Conservation (phyloP, 2,329 filamentous ascomycete genomes). For the Colletotrichum liaoningense region DNA sequence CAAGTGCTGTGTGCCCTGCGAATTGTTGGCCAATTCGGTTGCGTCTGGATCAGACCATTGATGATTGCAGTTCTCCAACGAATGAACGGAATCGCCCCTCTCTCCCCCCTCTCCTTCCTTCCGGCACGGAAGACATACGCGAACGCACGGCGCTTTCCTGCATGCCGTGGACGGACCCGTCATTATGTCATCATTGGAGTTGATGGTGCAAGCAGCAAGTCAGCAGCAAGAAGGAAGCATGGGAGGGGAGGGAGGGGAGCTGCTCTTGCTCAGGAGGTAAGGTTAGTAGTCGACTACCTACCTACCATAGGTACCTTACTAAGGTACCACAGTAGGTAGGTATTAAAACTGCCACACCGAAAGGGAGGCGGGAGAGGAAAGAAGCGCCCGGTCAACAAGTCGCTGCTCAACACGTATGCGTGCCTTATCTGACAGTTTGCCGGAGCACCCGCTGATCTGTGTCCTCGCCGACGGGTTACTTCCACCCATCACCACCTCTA, state of each 20-base stretch:
- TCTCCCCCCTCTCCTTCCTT: not conserved
- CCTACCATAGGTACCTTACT: no score
- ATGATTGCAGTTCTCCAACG: not conserved
- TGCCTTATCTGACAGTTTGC: conserved; percentile 27
- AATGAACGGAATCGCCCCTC: not conserved
- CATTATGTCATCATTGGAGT: conserved; percentile 21
- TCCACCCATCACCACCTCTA: not conserved
- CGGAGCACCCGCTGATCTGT: conserved; percentile 22
- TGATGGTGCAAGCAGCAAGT: not conserved
- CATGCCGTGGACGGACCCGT: conserved; percentile 10
- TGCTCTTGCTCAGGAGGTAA: no score
- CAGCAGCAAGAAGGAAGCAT: no score
- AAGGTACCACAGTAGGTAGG: no score
- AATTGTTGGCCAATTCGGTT: not conserved
- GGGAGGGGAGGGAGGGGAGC: no score
- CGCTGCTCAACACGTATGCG: conserved; percentile 20
- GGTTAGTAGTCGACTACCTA: no score
- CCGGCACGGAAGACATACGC: not conserved
- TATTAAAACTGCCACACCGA: not conserved
- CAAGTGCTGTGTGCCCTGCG: not conserved
- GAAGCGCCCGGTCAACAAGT: conserved; percentile 10
- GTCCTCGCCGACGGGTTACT: conserved; percentile 8
- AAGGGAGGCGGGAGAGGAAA: not conserved
- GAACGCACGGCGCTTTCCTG: conserved; percentile 3
- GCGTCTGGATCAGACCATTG: not conserved